Evolutionary conservation across 2,329 filamentous ascomycete genomes (phyloP).

Genomic region (Exophiala aquamarina): DNA sequence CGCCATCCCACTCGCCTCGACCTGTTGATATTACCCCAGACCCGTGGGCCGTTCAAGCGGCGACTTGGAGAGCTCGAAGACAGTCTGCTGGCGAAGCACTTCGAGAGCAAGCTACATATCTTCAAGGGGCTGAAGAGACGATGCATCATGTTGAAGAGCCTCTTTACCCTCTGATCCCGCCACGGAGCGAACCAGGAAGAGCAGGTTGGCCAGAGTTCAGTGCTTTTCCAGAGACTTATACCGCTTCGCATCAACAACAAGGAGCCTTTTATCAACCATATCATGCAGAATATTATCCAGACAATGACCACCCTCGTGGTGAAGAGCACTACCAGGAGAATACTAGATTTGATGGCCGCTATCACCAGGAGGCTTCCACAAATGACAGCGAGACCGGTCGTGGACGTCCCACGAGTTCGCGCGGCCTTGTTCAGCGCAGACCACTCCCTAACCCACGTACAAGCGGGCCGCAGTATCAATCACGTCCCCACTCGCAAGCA

Average conservation of each 20-base stretch:
- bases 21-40: constrained; percentile 23
- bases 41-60: constrained; percentile 23
- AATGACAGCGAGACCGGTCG: too few relatives aligned
- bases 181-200: constrained; percentile 4
- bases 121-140: constrained; percentile 2
- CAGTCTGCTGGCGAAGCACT: constrained; percentile 14
- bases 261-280: too few relatives aligned
- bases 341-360: too few relatives aligned
- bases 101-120: constrained; percentile 8
- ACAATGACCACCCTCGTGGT: neutral
- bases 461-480: neutral
- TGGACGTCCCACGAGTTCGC: neutral
- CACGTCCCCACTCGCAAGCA: constrained; percentile 10
- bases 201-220: neutral
- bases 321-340: too few relatives aligned
- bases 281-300: neutral
- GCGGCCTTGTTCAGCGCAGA: constrained; percentile 1
- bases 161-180: constrained; percentile 20
- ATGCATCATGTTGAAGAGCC: constrained; percentile 6
- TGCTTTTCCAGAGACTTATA: too few relatives aligned
- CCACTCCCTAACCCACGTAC: constrained; percentile 4
- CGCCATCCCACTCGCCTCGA: constrained; percentile 27
- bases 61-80: constrained; percentile 20
- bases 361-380: too few relatives aligned
- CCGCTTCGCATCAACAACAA: neutral